Conservation (phyloP, 1,139 yeast species). For the Pichia terricola region DNA sequence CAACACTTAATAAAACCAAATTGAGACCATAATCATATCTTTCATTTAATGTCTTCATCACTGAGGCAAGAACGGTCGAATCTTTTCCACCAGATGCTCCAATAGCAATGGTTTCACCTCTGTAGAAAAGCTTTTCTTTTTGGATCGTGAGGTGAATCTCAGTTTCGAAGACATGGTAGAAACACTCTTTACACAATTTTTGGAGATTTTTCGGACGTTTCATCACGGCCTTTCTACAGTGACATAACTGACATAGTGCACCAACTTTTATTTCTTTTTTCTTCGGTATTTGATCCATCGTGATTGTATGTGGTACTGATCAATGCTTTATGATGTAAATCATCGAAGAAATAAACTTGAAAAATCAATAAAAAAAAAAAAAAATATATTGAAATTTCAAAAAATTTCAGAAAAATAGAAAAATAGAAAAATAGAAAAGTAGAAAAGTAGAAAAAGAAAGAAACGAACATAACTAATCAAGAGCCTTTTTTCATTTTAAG, state of each 20-base stretch:
- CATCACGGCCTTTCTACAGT: conserved; percentile 73
- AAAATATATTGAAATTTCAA: no score
- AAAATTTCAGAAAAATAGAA: no score
- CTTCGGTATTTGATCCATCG: neutral
- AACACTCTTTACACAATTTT: conserved; percentile 88
- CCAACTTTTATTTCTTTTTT: conserved; percentile 19
- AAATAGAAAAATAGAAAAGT: no score
- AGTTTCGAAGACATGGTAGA: conserved; percentile 83
- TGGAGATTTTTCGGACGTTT: conserved; percentile 88
- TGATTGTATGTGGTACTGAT: no score
- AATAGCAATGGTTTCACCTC: conserved; percentile 85
- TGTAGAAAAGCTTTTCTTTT: conserved; percentile 55
- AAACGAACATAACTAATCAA: no score
- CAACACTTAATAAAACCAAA: conserved; percentile 76
- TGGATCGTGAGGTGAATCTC: conserved; percentile 89
- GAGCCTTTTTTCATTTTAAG: no score
- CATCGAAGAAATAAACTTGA: no score
- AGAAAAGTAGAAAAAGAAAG: no score
- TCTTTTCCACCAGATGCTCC: conserved; percentile 99
- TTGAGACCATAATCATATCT: conserved; percentile 79
- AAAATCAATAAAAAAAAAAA: no score
- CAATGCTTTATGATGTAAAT: no score
- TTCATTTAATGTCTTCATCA: conserved; percentile 80
- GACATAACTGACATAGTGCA: conserved; percentile 72
- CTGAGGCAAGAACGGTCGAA: conserved; percentile 87